Base-by-base conservation (phyloP, 208 protist species). In the Acanthamoeba royreba region DNA sequence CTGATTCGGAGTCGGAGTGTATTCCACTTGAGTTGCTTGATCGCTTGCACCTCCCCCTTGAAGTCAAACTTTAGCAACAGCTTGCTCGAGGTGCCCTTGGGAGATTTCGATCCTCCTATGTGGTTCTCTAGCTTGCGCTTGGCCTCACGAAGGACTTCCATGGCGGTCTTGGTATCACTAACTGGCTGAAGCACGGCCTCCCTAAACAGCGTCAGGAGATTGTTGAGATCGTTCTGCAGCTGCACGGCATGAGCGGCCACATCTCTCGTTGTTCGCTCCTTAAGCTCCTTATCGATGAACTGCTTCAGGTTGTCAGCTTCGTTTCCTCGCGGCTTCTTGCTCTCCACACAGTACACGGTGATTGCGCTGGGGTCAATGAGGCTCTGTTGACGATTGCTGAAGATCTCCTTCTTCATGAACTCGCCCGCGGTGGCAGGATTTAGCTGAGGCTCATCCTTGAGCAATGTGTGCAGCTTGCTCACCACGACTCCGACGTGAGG, bases 221-320 rank as follows among this genome's bases (percentile, higher is more conserved):
- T 42, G 74, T 85, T 85, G 74, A 85, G 5, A 46, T 85, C 74
- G 38, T 85, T 85, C 45, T 85, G 74, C n/a, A 85, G 74, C 4
- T 85, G 74, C 2, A 25, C 5, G 45, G 45, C 74, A n/a, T 85
- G 74, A 8, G 9, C 49, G 5, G 22, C 17, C 15, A 49, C 45
- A 42, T 85, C 74, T 8, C 5, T 85, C 40, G 11, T 31, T 2
- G n/a, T 85, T 15, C n/a, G 15, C 42, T 85, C n/a, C 31, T 42
- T 43, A 33, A 85, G 38, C 74, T 85, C 74, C 15, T n/a, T 46
- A 11, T 45, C 74, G 74, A 85, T 85, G 74, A 85, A 85, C 22
- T 46, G 9, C 19, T 46, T 42, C 35, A 85, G 74, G 38, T 8
- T 31, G 8, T 19, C 42, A 9, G 35, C n/a, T 19, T 53, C 7